Percentiles rank a stretch among this genome's conserved stretches.
These are phyloP conservation scores for Rhypophila decipiens DNA, from an alignment of 495 filamentous ascomycete species.

Conservation along the genomic window DNA sequence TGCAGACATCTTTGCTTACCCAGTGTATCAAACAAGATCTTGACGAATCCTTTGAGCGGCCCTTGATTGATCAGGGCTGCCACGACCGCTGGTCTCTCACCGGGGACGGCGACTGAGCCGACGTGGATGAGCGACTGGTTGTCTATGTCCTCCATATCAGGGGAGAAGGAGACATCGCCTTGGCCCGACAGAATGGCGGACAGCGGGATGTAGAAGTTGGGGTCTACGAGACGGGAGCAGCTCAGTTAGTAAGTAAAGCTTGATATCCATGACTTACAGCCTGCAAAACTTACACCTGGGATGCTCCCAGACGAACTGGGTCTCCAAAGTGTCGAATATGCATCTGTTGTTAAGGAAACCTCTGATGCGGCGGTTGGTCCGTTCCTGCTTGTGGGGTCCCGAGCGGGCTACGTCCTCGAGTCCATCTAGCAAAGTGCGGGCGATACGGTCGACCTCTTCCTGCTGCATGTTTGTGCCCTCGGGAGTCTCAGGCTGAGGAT, in stretches of 20 bases:
- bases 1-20: too few species aligned
- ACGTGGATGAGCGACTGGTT: not conserved
- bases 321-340: conserved; percentile 23
- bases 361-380: too few species aligned
- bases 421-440: too few species aligned
- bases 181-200: conserved; percentile 8
- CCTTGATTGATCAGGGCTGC: conserved; percentile 6
- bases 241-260: not conserved
- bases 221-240: conserved; percentile 10
- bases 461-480: too few species aligned
- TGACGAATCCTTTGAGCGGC: conserved; percentile 23
- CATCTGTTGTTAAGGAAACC: too few species aligned
- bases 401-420: too few species aligned
- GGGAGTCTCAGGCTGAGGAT: too few species aligned
- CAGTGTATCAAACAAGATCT: conserved; percentile 16
- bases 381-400: too few species aligned
- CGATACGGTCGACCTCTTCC: too few species aligned
- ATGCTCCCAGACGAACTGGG: conserved; percentile 23
- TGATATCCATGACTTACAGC: not conserved
- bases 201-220: conserved; percentile 20
- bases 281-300: conserved; percentile 7
- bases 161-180: not conserved
- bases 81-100: too few species aligned
- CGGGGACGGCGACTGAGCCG: too few species aligned
- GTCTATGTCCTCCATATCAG: conserved; percentile 4